A percentile compares a stretch with the other conserved stretches of the same genome.
phyloP scores from a whole-genome alignment of 1,284 basidiomycete species.

The Boletus sp. region DNA sequence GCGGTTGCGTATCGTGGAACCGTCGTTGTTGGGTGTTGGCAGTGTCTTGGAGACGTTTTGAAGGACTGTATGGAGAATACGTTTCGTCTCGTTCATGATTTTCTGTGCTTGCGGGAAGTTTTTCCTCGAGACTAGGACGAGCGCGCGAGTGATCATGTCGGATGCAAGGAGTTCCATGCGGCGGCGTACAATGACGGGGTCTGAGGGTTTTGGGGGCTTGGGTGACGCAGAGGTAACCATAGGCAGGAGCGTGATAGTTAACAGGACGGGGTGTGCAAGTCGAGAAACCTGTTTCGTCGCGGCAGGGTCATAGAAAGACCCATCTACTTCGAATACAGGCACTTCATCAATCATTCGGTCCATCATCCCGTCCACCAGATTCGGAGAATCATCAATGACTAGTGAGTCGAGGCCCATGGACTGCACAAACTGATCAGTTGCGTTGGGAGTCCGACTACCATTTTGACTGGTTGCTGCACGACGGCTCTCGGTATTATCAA shows the following conservation, averaged over 20 bases:
- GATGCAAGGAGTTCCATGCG: slow-evolving; percentile 90
- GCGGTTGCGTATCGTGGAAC: slow-evolving; percentile 55
- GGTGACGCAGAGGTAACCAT: slow-evolving; percentile 37
- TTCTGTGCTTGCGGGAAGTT: slow-evolving; percentile 85
- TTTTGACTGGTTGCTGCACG: slow-evolving; percentile 24
- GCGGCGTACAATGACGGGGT: slow-evolving; percentile 85
- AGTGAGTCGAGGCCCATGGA: slow-evolving; percentile 75
- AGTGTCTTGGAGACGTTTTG: slow-evolving; percentile 74
- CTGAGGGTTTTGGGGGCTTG: slow-evolving; percentile 54
- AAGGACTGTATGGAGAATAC: slow-evolving; percentile 80
- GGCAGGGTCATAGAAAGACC: slow-evolving; percentile 86
- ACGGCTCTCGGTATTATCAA: slow-evolving; percentile 69
- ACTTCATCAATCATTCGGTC: slow-evolving; percentile 90
- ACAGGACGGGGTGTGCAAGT: slow-evolving; percentile 81
- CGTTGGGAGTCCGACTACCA: slow-evolving; percentile 48
- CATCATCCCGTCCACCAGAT: slow-evolving; percentile 82
- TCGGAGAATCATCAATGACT: slow-evolving; percentile 62
- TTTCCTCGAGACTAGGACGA: slow-evolving; percentile 83
- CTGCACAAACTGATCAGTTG: slow-evolving; percentile 77
- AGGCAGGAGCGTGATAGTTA: slow-evolving; percentile 84
- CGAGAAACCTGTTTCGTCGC: slow-evolving; percentile 78
- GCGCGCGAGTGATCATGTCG: slow-evolving; percentile 91
- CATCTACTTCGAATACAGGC: slow-evolving; percentile 88
- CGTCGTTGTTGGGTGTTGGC: slow-evolving; percentile 47
- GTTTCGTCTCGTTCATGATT: slow-evolving; percentile 83